Evolutionary conservation across 192 early-diverging fungal species (phyloP), one percentile per base, ranked within the genome.

Genomic region (Backusella circina): DNA sequence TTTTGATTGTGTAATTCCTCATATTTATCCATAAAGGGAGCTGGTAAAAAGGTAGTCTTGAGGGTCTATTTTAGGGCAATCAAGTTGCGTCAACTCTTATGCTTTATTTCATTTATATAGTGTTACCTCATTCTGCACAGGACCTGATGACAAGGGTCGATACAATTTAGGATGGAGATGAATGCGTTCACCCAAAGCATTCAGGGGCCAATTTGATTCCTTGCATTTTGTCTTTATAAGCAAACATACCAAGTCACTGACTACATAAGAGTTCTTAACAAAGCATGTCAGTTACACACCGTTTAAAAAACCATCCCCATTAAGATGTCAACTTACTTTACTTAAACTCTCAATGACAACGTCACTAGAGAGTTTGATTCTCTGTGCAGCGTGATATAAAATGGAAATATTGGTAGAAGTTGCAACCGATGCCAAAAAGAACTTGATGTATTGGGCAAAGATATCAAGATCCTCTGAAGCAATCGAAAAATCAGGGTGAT

Each of bases 161-260:
- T 93, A 97, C 0, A 97, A 74, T 30, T 95, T 92, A 0, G 84
- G 78, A 0, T 93, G 90, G 2, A 94, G 83, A 5, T 82, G 80
- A 15, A 93, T 88, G 57, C 87, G 83, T 0, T 89, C 92, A 6
- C 92, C 94, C 79, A 95, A 95, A 26, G 94, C 86, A 32, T 87
- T 88, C 5, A 99, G 76, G 1, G 90, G 86, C 96, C 97, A 99
- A 65, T 90, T 88, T 16, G 87, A 79, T 2, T 89, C 74, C 61
- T 90, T 87, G 72, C 92, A 91, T 75, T 89, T 90, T 41, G 93
- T 91, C 69, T 89, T 91, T 23, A 99, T 92, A 64, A 96, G 68
- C 41, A 90, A 85, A 79, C 95, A 92, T 26, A 92, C 78, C 54
- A 99, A 80, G 74, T 99, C 97, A 81, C 92, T 91, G 38, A 97